These are phyloP conservation scores for Phaffia australis DNA, from an alignment of 768 basidiomycete species.

Conservation along the genomic window DNA sequence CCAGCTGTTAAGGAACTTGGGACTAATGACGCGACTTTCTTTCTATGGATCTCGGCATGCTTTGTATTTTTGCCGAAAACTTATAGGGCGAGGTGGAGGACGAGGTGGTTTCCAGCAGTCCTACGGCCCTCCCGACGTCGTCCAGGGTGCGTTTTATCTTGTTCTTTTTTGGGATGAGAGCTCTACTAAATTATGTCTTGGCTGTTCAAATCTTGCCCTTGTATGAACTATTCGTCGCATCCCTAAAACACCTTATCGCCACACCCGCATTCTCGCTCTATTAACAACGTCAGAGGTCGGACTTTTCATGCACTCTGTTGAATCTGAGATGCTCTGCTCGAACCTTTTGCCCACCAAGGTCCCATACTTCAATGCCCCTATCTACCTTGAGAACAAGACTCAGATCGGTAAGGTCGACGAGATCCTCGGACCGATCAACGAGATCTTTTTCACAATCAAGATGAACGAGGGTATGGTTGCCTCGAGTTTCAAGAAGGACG, in stretches of 20 bases:
- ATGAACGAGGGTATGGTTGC: slow-evolving; percentile 95
- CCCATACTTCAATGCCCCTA: slow-evolving; percentile 97
- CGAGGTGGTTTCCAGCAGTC: slow-evolving; percentile 38
- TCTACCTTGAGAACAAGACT: slow-evolving; percentile 93
- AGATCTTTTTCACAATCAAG: slow-evolving; percentile 95
- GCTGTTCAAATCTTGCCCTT: neutral
- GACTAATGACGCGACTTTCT: neutral
- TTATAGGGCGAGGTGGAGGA: slow-evolving; percentile 35
- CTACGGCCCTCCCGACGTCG: slow-evolving; percentile 43
- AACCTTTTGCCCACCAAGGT: slow-evolving; percentile 79
- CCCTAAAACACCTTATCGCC: neutral
- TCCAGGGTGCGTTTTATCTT: slow-evolving; percentile 38
- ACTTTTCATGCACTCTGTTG: slow-evolving; percentile 83
- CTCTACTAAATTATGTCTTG: neutral
- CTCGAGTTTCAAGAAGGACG: slow-evolving; percentile 88
- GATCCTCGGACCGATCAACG: slow-evolving; percentile 97
- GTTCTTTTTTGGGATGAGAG: neutral
- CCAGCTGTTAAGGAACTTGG: neutral
- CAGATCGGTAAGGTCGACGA: slow-evolving; percentile 96
- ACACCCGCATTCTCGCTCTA: neutral
- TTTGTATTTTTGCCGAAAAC: slow-evolving; percentile 28
- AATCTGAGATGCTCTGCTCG: slow-evolving; percentile 94
- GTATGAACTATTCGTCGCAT: neutral
- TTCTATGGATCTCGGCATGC: slow-evolving; percentile 7
- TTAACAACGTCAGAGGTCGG: slow-evolving; percentile 63